phyloP scores from a whole-genome alignment of 2,329 filamentous ascomycete genomes.

The Colletotrichum cordylinicola region DNA sequence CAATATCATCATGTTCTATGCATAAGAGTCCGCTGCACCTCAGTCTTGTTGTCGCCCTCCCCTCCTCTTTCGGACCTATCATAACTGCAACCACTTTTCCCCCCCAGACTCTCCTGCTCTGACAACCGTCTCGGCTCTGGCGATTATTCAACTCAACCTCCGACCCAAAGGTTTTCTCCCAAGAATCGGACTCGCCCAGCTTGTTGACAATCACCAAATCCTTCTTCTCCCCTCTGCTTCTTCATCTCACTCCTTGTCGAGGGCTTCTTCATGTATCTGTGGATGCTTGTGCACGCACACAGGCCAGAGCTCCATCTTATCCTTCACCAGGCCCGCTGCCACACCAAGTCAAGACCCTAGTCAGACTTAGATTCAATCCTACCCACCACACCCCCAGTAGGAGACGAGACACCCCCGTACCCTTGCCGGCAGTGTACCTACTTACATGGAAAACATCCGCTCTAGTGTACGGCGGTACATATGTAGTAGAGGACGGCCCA shows the following conservation, averaged over 20 bases:
- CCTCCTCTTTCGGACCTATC: not conserved
- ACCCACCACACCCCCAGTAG: slow-evolving; percentile 20
- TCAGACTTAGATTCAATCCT: slow-evolving; percentile 20
- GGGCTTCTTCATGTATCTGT: not conserved
- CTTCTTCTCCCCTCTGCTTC: not conserved
- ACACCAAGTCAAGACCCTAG: slow-evolving; percentile 17
- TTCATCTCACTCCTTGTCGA: not conserved
- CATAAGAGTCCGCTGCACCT: slow-evolving; percentile 5
- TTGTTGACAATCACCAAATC: not conserved
- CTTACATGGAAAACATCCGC: slow-evolving; percentile 9
- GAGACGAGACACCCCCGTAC: slow-evolving; percentile 16
- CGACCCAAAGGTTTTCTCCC: not conserved
- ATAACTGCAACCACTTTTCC: not conserved
- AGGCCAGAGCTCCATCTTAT: slow-evolving; percentile 9
- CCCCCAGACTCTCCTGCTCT: not conserved
- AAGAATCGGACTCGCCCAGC: not conserved
- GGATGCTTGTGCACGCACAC: not conserved
- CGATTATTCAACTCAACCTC: not conserved
- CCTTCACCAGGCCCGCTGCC: slow-evolving; percentile 6
- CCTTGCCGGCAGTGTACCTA: slow-evolving; percentile 20
- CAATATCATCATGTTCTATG: slow-evolving; percentile 15
- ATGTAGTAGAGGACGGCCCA: slow-evolving; percentile 19
- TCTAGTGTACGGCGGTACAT: slow-evolving; percentile 18
- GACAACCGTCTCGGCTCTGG: not conserved
- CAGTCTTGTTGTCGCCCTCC: not conserved